Evolutionary conservation across 202 grass and related monocot genomes (phyloP).

Genomic region (Brachypodium distachyon): DNA sequence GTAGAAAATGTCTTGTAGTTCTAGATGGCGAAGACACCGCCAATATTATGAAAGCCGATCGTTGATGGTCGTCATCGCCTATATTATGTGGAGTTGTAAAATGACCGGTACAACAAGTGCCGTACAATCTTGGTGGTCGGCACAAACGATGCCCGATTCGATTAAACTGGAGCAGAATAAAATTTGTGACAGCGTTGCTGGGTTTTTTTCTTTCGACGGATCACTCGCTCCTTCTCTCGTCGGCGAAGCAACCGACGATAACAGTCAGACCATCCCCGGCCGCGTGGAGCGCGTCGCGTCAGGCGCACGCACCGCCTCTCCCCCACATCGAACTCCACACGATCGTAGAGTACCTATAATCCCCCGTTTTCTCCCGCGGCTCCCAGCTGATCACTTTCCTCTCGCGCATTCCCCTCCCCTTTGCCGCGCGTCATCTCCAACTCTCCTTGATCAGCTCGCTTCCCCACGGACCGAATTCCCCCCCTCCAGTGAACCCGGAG

Average conservation of each 20-base stretch:
- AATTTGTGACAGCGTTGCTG: no score
- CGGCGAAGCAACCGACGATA: constrained; percentile 19
- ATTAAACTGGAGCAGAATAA: no score
- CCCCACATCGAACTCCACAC: not conserved
- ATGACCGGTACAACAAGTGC: no score
- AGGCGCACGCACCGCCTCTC: constrained; percentile 18
- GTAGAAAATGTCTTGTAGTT: no score
- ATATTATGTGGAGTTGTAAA: no score
- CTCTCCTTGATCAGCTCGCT: not conserved
- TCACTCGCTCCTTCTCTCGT: not conserved
- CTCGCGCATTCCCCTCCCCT: not conserved
- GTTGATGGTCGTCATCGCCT: no score
- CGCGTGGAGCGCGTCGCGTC: constrained; percentile 42
- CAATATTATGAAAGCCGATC: no score
- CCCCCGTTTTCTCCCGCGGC: not conserved
- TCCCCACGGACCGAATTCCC: not conserved
- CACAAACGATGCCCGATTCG: no score
- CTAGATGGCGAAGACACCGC: no score
- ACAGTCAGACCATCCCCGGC: not conserved
- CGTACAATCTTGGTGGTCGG: no score
- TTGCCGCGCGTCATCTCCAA: not conserved
- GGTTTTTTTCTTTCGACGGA: no score
- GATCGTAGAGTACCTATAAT: not conserved
- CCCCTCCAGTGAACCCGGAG: not conserved
- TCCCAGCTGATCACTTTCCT: constrained; percentile 16